Conservation (phyloP, 305 asterid species). For the Rubia balearica region DNA sequence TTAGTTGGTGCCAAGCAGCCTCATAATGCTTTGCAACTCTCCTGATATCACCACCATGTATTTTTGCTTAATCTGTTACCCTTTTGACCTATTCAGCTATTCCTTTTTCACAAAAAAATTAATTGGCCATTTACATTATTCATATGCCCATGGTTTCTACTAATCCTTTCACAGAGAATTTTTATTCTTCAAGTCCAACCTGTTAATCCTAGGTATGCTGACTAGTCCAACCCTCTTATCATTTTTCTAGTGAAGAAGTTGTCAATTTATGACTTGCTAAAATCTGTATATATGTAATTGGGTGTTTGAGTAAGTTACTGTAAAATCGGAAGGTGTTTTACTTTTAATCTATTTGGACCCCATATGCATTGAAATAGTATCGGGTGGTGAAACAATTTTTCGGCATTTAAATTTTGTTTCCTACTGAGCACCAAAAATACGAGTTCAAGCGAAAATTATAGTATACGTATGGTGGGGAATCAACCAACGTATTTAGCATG, state of each 20-base stretch:
- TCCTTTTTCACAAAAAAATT: background rate
- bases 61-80: background rate
- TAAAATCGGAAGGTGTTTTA: background rate
- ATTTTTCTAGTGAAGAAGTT: too few relatives aligned
- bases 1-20: background rate
- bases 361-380: background rate
- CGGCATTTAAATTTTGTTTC: background rate
- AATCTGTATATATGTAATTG: background rate
- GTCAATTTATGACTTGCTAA: background rate
- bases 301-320: background rate
- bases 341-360: background rate
- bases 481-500: background rate
- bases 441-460: too few relatives aligned
- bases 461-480: background rate
- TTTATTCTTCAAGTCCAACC: background rate
- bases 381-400: background rate
- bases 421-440: slow-evolving; percentile 17
- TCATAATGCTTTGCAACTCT: too few relatives aligned
- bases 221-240: too few relatives aligned
- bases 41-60: background rate
- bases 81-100: background rate
- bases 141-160: too few relatives aligned
- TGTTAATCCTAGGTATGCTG: background rate
- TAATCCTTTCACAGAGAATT: too few relatives aligned
- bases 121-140: too few relatives aligned